These are phyloP conservation scores for Hypomontagnella submonticulosa DNA, from an alignment of 495 filamentous ascomycete species.

Conservation along the genomic window DNA sequence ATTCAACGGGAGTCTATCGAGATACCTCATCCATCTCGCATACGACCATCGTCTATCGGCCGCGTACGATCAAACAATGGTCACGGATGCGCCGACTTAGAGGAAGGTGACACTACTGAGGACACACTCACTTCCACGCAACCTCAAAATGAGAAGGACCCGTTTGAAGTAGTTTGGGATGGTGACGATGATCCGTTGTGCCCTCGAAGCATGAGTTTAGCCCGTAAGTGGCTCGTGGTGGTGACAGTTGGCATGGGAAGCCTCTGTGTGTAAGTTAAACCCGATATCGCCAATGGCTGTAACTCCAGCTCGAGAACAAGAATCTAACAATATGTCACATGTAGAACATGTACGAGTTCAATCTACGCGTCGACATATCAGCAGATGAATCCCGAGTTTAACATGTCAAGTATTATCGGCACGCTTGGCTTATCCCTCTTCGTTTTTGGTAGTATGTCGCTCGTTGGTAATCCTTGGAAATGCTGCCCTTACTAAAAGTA, in stretches of 20 bases:
- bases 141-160: conserved; percentile 53
- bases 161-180: conserved; percentile 75
- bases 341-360: conserved; percentile 85
- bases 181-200: conserved; percentile 77
- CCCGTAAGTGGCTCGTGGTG: conserved; percentile 81
- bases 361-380: conserved; percentile 88
- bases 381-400: conserved; percentile 84
- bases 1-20: background rate
- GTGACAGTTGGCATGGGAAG: conserved; percentile 75
- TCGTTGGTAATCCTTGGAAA: conserved; percentile 28
- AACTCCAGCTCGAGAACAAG: background rate
- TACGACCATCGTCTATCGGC: conserved; percentile 22
- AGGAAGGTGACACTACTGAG: conserved; percentile 50
- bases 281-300: background rate
- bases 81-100: conserved; percentile 65
- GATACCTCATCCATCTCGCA: background rate
- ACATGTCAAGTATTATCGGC: conserved; percentile 73
- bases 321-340: conserved; percentile 5
- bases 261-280: conserved; percentile 80
- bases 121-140: conserved; percentile 34
- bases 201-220: conserved; percentile 74
- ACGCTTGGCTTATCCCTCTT: conserved; percentile 84
- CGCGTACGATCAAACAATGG: conserved; percentile 69
- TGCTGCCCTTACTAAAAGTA: conserved; percentile 16
- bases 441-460: conserved; percentile 70